phyloP scores from a whole-genome alignment of 345 rosid genomes.

The Populus davidiana region DNA sequence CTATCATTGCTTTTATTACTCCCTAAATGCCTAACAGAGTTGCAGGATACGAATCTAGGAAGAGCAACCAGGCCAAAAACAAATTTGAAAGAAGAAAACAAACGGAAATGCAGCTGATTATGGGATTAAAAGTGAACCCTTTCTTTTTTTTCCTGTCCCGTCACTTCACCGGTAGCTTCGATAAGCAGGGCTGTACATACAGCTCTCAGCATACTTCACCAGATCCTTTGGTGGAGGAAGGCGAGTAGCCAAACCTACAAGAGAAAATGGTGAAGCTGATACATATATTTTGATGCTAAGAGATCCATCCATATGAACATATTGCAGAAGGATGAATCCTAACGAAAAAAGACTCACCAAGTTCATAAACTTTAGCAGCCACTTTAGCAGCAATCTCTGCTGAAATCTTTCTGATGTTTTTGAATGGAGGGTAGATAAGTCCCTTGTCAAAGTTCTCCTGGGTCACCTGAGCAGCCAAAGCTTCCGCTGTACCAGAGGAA shows the following conservation, averaged over 20 bases:
- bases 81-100: no score
- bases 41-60: not conserved
- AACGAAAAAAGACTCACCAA: conserved; percentile 44
- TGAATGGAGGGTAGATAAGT: conserved; percentile 80
- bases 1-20: not conserved
- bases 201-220: conserved; percentile 73
- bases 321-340: not conserved
- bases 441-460: conserved; percentile 82
- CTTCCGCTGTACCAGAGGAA: conserved; percentile 58
- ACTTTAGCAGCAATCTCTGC: conserved; percentile 88
- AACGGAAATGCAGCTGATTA: not conserved
- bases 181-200: conserved; percentile 88
- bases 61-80: not conserved
- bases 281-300: not conserved
- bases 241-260: conserved; percentile 74
- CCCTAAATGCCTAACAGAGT: not conserved
- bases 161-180: conserved; percentile 28
- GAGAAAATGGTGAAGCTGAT: not conserved
- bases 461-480: conserved; percentile 73
- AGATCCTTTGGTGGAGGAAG: conserved; percentile 78
- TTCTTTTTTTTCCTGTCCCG: not conserved
- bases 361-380: conserved; percentile 89
- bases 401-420: conserved; percentile 83
- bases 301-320: not conserved
- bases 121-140: not conserved